Percentiles rank a stretch among this genome's conserved stretches.
phyloP scores from a whole-genome alignment of 2,329 filamentous ascomycete genomes.

The Aspergillus tubingensis region DNA sequence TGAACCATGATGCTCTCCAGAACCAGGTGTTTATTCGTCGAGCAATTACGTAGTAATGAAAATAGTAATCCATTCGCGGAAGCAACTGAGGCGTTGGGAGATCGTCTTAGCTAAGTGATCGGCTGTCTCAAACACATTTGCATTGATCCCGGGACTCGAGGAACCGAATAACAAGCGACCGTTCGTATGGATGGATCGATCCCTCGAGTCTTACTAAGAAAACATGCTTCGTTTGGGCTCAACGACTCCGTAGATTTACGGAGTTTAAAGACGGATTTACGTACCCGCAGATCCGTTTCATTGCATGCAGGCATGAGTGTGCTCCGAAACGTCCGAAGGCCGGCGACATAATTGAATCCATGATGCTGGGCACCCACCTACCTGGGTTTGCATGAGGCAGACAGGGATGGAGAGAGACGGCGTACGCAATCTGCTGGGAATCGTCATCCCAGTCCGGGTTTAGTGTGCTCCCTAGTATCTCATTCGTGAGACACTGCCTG shows the following conservation, averaged over 20 bases:
- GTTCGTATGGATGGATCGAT: neutral
- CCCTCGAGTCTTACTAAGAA: neutral
- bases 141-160: neutral
- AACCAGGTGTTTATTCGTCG: too few relatives aligned
- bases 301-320: neutral
- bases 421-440: neutral
- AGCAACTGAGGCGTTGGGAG: neutral
- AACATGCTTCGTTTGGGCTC: neutral
- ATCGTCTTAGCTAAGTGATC: neutral
- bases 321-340: neutral
- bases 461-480: neutral
- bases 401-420: neutral
- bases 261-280: neutral
- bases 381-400: neutral
- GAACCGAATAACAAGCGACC: neutral
- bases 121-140: neutral
- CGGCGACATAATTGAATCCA: neutral
- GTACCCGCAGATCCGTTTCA: neutral
- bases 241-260: too few relatives aligned
- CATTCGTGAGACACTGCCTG: neutral
- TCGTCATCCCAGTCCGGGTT: neutral
- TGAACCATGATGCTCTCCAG: too few relatives aligned
- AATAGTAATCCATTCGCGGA: neutral
- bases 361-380: neutral
- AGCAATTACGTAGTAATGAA: too few relatives aligned